Percentiles rank a stretch among this genome's conserved stretches.
phyloP scores from a whole-genome alignment of 2,329 filamentous ascomycete genomes.

The Ilyonectria sp. region DNA sequence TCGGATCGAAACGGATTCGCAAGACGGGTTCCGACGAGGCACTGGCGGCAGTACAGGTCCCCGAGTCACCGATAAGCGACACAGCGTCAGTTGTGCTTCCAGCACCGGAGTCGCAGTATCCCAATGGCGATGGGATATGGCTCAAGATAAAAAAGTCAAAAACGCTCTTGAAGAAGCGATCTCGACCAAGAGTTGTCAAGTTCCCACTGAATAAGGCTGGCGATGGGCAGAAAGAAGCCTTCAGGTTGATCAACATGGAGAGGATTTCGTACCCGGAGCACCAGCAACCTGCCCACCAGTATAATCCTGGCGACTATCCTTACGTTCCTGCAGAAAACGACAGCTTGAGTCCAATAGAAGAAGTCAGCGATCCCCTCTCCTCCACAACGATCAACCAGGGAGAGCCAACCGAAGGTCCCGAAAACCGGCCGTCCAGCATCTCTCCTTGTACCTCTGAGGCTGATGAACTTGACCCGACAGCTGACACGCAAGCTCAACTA shows the following conservation, averaged over 20 bases:
- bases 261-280: background rate
- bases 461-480: background rate
- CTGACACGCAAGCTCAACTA: background rate
- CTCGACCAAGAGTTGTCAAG: background rate
- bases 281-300: background rate
- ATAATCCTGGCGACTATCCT: background rate
- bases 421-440: background rate
- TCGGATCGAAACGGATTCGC: background rate
- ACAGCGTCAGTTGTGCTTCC: background rate
- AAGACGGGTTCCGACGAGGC: background rate
- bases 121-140: background rate
- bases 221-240: background rate
- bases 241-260: background rate
- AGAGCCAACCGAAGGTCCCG: background rate
- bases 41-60: background rate
- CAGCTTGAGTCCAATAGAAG: background rate
- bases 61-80: background rate
- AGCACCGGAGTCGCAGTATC: background rate
- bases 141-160: slow-evolving; percentile 13
- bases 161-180: slow-evolving; percentile 8
- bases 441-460: background rate
- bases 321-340: background rate
- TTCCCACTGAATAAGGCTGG: background rate
- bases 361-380: background rate
- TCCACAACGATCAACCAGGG: background rate